Base-by-base conservation (phyloP, 129 eudicot species). In the Daucus carota region DNA sequence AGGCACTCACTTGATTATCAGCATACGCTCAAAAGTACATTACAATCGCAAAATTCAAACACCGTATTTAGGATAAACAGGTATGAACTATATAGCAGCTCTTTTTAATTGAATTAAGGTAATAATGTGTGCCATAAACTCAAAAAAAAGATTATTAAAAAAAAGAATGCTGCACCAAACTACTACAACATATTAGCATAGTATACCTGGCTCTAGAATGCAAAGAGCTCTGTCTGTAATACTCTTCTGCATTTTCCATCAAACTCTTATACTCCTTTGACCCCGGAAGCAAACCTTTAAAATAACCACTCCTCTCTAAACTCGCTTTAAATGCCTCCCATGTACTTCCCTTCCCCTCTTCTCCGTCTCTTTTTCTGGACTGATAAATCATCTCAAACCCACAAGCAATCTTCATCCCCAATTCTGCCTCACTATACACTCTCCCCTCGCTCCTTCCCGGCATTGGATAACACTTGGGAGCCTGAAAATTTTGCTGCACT, bases 371-470 rank as follows among this genome's bases (percentile, higher is more conserved):
- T 81, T 83, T 89, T 81, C 85, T 88, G 77, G 78, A 54, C 83
- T 91, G 97, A 87, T 93, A 93, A 83, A 93, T 81, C 98, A 93
- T 93, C 80, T 93, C 98, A 76, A 93, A 83, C 77, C 98, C 98
- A 70, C 98, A 93, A 8, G 96, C 86, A 44, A 93, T 91, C 89
- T 93, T 93, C 98, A 93, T 93, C 59, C 97, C 98, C 70, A 93
- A 78, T 43, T 93, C 98, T 3, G 98, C 98, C 80, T 89, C 91
- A 82, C 33, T 16, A 78, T 88, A 91, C 31, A 36, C 75, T 22
- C 77, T 89, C 72, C 75, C 67, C 73, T 87, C 90, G 76, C 84
- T 80, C 88, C 88, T 85, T 24, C 79, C 74, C 1, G 90, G 96
- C 96, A 93, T 89, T 0, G 98, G 93, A 50, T 88, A 93, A 50